Percentiles rank a stretch among this genome's conserved stretches.
Conservation (phyloP, 1,284 basidiomycete genomes). For the Paramarasmius palmivorus region DNA sequence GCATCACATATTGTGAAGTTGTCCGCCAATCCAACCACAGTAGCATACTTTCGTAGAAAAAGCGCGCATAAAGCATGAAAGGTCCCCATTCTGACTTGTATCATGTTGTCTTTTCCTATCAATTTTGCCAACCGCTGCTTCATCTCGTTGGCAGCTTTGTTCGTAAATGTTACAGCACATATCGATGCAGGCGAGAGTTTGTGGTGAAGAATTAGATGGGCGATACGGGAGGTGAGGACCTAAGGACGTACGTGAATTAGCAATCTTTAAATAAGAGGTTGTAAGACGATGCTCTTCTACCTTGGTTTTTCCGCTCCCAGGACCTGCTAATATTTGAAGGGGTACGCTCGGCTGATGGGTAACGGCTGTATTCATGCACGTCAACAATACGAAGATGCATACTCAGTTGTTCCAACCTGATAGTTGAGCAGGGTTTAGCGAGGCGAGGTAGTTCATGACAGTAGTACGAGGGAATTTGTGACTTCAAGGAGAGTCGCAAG, state of each 20-base stretch:
- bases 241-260: slow-evolving; percentile 32
- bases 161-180: slow-evolving; percentile 84
- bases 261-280: not conserved
- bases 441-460: slow-evolving; percentile 3
- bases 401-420: slow-evolving; percentile 5
- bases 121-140: slow-evolving; percentile 67
- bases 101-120: slow-evolving; percentile 66
- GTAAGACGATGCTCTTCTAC: slow-evolving; percentile 22
- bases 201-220: slow-evolving; percentile 69
- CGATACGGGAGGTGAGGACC: slow-evolving; percentile 82
- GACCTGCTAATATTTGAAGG: slow-evolving; percentile 84
- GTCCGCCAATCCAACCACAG: slow-evolving; percentile 58
- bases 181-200: slow-evolving; percentile 59
- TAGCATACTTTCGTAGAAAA: slow-evolving; percentile 71
- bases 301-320: slow-evolving; percentile 76
- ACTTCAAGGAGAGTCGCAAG: no score
- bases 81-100: slow-evolving; percentile 73
- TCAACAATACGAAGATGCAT: not conserved
- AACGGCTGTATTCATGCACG: slow-evolving; percentile 52
- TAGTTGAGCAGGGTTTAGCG: slow-evolving; percentile 13
- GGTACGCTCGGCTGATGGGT: slow-evolving; percentile 60
- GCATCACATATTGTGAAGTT: slow-evolving; percentile 87
- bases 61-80: slow-evolving; percentile 82
- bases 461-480: no score
- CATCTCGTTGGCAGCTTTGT: slow-evolving; percentile 93